Percentiles rank a stretch among this genome's conserved stretches.
These are phyloP conservation scores for Malassezia dermatis DNA, from an alignment of 1,284 basidiomycete species.

Conservation along the genomic window DNA sequence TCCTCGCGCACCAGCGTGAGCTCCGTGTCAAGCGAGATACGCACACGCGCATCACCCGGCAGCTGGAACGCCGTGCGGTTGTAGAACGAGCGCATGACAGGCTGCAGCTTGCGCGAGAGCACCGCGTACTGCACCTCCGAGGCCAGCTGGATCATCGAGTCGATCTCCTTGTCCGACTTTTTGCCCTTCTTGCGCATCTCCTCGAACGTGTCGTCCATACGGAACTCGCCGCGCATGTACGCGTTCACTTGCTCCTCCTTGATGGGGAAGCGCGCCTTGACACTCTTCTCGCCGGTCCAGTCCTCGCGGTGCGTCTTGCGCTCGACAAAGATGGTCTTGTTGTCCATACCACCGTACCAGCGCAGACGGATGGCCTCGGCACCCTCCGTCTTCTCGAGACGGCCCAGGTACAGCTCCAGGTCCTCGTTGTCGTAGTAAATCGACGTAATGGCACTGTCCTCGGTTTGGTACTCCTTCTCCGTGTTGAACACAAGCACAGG, in stretches of 20 bases:
- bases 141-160: slow-evolving; percentile 88
- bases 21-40: slow-evolving; percentile 95
- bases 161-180: slow-evolving; percentile 85
- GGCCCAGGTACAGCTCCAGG: slow-evolving; percentile 91
- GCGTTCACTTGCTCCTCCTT: slow-evolving; percentile 91
- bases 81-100: slow-evolving; percentile 96
- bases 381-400: slow-evolving; percentile 95
- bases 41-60: slow-evolving; percentile 91
- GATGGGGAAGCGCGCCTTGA: slow-evolving; percentile 94
- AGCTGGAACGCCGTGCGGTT: slow-evolving; percentile 98
- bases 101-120: slow-evolving; percentile 64
- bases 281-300: slow-evolving; percentile 98
- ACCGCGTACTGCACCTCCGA: slow-evolving; percentile 90
- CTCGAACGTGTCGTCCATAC: slow-evolving; percentile 88
- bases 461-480: slow-evolving; percentile 80
- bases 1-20: slow-evolving; percentile 88
- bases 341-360: slow-evolving; percentile 87
- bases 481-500: slow-evolving; percentile 71
- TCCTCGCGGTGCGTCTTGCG: slow-evolving; percentile 98
- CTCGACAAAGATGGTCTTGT: slow-evolving; percentile 81
- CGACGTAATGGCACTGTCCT: slow-evolving; percentile 74
- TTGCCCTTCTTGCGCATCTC: slow-evolving; percentile 79
- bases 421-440: slow-evolving; percentile 92
- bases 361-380: slow-evolving; percentile 90
- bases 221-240: slow-evolving; percentile 79